Evolutionary conservation across 2,329 filamentous ascomycete genomes (phyloP).

Genomic region (Penicillium rolfsii): DNA sequence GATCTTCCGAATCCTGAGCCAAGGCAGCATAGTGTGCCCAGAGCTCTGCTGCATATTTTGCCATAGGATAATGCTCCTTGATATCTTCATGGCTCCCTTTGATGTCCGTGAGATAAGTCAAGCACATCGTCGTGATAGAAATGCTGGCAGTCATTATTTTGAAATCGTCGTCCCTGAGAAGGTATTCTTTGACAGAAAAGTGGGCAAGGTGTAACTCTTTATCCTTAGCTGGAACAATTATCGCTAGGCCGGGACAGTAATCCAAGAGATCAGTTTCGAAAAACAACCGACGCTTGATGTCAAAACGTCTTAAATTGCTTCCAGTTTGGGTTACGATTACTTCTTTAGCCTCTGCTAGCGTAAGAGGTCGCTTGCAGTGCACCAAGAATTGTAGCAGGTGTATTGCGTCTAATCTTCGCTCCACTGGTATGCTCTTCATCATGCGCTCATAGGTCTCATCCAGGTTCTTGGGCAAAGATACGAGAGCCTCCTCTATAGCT

Average conservation of each 20-base stretch:
- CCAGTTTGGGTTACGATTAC: slow-evolving; percentile 17
- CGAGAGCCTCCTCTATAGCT: no score
- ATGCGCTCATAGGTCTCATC: no score
- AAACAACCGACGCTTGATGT: slow-evolving; percentile 17
- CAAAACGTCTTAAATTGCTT: neutral
- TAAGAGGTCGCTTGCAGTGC: no score
- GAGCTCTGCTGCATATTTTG: slow-evolving; percentile 6
- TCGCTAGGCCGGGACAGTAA: slow-evolving; percentile 16
- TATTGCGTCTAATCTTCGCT: no score
- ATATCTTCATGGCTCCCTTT: neutral
- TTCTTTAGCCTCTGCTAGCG: slow-evolving; percentile 6
- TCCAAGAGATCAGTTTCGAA: slow-evolving; percentile 14
- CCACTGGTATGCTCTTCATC: no score
- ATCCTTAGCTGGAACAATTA: slow-evolving; percentile 4
- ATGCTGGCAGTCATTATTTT: slow-evolving; percentile 8
- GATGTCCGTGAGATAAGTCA: slow-evolving; percentile 19
- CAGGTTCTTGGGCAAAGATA: no score
- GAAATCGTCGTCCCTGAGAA: neutral
- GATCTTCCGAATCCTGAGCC: no score
- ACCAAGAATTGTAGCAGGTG: no score
- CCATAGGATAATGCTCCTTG: slow-evolving; percentile 11
- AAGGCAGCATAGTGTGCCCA: neutral
- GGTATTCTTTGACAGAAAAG: slow-evolving; percentile 10
- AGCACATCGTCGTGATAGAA: slow-evolving; percentile 16
- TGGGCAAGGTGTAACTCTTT: slow-evolving; percentile 20